Evolutionary conservation across 306 rosid species (phyloP), one percentile per base, ranked within the genome.

Genomic region (Prunus mume): DNA sequence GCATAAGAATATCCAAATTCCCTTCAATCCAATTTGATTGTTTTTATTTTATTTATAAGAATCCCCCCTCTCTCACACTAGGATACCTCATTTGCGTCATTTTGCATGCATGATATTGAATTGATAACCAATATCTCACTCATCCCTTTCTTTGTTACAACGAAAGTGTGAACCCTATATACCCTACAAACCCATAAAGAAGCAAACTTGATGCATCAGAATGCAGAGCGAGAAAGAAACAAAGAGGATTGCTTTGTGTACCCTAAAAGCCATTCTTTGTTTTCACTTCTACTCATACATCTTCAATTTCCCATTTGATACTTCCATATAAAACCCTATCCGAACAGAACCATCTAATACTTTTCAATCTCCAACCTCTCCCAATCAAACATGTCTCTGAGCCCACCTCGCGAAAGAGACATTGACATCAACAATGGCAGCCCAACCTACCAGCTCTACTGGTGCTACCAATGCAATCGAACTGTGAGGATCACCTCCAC

Each of bases 391-490:
- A 90, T 90, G 96, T 86, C 96, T 55, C n/a, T 81, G 77, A 86
- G 87, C 73, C 91, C 91, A 58, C 84, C 94, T 2, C 85, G 80
- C 63, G 58, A n/a, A 73, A 64, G 20, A 18, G 51, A 13, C 68
- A n/a, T 41, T 5, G 15, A 20, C 54, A 13, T 22, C 11, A 69
- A 30, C 79, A 45, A 68, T 43, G 28, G 25, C 50, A 20, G 19
- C 57, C n/a, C 62, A 49, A 79, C 76, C 65, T 82, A 76, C 86
- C 87, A 73, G 6, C 85, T 83, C 47, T 88, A 89, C 73, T 92
- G 93, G 92, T 96, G 99, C 93, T 85, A 84, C 85, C 89, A 82
- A 5, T 96, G 99, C 85, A 82, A 76, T 49, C 86, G 87, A 20
- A 58, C 56, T 25, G 90, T 91, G 68, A 79, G 93, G n/a, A 46